phyloP scores from a whole-genome alignment of 768 basidiomycete genomes.

The Royoungia palumana region DNA sequence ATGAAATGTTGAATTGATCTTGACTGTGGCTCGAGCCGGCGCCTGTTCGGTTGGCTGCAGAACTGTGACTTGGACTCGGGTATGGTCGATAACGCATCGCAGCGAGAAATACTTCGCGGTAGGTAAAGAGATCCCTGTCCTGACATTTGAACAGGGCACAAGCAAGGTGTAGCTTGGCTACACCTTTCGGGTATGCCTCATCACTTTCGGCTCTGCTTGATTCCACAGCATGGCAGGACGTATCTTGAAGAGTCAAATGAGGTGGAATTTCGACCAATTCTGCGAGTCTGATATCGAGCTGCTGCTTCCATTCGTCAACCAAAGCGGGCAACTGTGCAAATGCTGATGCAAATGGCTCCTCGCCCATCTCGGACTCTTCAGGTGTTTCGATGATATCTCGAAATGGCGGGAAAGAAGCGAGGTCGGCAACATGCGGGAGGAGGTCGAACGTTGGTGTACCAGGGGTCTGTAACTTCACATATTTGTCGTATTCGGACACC shows the following conservation, averaged over 20 bases:
- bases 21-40: neutral
- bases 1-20: neutral
- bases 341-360: neutral
- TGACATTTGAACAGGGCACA: conserved; percentile 2
- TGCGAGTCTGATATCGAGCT: conserved; percentile 7
- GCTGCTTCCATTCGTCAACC: conserved; percentile 4
- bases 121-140: neutral
- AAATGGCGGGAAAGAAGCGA: conserved; percentile 6
- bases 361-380: neutral
- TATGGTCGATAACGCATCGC: neutral
- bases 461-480: neutral
- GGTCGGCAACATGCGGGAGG: conserved; percentile 9
- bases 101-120: neutral
- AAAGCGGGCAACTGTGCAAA: conserved; percentile 10
- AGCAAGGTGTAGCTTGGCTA: conserved; percentile 5
- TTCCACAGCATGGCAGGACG: neutral
- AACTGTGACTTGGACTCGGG: neutral
- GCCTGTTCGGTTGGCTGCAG: neutral
- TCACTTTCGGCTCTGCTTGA: neutral
- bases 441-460: neutral
- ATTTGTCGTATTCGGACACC: neutral
- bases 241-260: neutral
- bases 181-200: neutral
- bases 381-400: conserved; percentile 6
- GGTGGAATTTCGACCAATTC: conserved; percentile 1